A percentile compares a stretch with the other conserved stretches of the same genome.
Conservation (phyloP, 2,329 filamentous ascomycete genomes). For the Microascus cirrosus region DNA sequence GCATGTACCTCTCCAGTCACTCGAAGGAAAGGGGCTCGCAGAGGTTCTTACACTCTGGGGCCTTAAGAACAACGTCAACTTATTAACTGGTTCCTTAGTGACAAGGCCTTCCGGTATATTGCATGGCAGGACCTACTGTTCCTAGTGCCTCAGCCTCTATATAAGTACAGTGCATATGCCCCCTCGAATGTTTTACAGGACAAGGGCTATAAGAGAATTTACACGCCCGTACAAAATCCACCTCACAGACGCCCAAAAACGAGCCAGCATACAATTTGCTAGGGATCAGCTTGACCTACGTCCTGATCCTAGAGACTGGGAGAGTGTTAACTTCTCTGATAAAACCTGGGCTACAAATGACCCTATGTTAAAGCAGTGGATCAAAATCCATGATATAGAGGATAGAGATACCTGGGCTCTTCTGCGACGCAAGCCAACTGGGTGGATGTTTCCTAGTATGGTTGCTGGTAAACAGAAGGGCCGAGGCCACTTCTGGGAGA, state of each 20-base stretch:
- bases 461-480: neutral
- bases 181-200: neutral
- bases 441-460: neutral
- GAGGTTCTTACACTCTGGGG: neutral
- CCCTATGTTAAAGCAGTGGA: neutral
- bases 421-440: neutral
- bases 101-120: neutral
- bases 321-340: neutral
- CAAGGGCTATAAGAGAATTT: no score
- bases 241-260: no score
- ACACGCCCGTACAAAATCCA: no score
- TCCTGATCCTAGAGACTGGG: neutral
- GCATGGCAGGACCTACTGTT: neutral
- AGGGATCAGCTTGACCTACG: no score
- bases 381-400: neutral
- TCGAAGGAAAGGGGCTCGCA: neutral
- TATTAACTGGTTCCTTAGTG: neutral
- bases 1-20: neutral
- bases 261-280: no score
- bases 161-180: neutral
- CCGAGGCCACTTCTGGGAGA: no score
- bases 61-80: neutral
- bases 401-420: neutral
- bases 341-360: neutral
- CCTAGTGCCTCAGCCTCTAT: no score